Base-by-base conservation (phyloP, 2,329 filamentous ascomycete genomes). In the Furcasterigmium furcatum region DNA sequence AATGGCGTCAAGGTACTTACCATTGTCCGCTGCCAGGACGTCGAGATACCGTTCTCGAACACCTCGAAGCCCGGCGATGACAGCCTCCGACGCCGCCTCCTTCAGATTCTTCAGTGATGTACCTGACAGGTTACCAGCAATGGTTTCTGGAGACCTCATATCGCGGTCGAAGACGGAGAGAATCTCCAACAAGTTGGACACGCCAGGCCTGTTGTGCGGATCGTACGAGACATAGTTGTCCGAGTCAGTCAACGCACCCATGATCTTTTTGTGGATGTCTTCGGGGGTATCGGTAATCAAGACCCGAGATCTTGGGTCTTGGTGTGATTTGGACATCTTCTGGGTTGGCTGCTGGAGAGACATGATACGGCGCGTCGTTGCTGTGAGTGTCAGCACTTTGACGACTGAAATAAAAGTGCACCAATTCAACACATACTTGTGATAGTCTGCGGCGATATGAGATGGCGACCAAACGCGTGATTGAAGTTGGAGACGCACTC, bases 291-390 rank as follows among this genome's bases (percentile, higher is more conserved):
- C 88, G 2, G 86, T 95, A 49, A 99, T 81, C 12, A 94, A 70
- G 55, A 99, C 95, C 16, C 90, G 80, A 8, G 90, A 95, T 41
- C 78, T 79, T 3, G 79, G 74, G 54, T 87, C 80, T 1, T 75
- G 60, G 56, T 90, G 78, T 1, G 91, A 96, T 67, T 99, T 99
- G 46, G 91, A 96, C 94, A 99, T 99, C 63, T 99, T 99, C 43
- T 80, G 74, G 1, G 65, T 69, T 0, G 94, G 92, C 10, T 88
- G 73, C 43, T 80, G 82, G 19, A 99, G 79, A 16, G 91, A 95
- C 91, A 96, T 97, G 50, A 99, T 79, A 50, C 92, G 83, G 57
- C 87, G 88, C 3, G 87, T 81, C 5, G 88, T 84, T n/a, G 85
- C 85, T 89, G 39, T n/a, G n/a, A n/a, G n/a, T n/a, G n/a, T n/a